Conservation (phyloP, 2,329 filamentous ascomycete species). For the Fusarium keratoplasticum region DNA sequence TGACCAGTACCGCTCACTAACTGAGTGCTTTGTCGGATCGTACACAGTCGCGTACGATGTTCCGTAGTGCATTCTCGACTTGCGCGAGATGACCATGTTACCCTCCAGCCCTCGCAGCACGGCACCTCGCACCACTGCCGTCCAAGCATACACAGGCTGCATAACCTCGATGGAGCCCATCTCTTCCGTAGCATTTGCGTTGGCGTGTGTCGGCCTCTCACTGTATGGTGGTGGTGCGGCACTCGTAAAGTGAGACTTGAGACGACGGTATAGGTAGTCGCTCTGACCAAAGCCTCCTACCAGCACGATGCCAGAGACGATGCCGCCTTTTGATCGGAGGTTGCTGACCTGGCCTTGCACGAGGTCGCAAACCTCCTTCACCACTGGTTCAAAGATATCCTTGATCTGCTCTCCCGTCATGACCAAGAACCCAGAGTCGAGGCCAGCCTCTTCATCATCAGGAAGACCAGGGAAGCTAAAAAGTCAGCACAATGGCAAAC, state of each 20-base stretch:
- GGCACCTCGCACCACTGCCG: conserved; percentile 81
- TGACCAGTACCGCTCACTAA: conserved; percentile 82
- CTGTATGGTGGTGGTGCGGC: conserved; percentile 72
- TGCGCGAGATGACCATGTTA: conserved; percentile 81
- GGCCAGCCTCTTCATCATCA: conserved; percentile 79
- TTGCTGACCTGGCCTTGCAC: conserved; percentile 75
- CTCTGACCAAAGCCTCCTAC: conserved; percentile 86
- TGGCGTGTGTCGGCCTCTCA: conserved; percentile 76
- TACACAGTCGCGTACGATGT: conserved; percentile 86
- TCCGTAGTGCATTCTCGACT: conserved; percentile 82
- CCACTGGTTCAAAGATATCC: conserved; percentile 80
- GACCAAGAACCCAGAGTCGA: conserved; percentile 81
- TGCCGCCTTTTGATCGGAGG: conserved; percentile 70
- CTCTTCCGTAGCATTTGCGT: conserved; percentile 58
- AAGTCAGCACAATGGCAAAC: background rate
- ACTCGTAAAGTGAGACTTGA: conserved; percentile 76
- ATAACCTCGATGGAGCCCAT: conserved; percentile 78
- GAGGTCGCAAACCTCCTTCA: conserved; percentile 76
- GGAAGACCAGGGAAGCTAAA: conserved; percentile 76
- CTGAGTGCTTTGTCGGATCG: conserved; percentile 78
- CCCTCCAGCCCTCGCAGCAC: conserved; percentile 81
- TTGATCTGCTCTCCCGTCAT: conserved; percentile 78
- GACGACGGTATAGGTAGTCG: conserved; percentile 77
- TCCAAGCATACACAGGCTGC: conserved; percentile 86
- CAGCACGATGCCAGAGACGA: conserved; percentile 80